Percentiles rank a stretch among this genome's conserved stretches.
These are phyloP conservation scores for Triticum timopheevii DNA, from an alignment of 176 grass and related monocot species.

Conservation along the genomic window DNA sequence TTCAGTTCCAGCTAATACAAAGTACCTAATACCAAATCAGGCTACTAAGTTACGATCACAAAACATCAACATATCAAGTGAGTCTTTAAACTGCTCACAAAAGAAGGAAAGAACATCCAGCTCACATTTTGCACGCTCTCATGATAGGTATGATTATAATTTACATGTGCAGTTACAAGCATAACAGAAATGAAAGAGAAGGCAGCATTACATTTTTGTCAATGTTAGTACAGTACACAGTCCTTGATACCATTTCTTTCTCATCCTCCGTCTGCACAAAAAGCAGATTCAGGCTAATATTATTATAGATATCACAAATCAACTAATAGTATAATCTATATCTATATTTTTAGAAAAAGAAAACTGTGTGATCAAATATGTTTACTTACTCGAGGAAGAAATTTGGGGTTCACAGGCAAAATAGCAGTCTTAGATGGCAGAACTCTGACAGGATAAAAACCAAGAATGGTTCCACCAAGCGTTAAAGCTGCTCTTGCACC, in stretches of 20 bases:
- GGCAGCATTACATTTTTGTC: conserved; percentile 75
- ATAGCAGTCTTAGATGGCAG: conserved; percentile 95
- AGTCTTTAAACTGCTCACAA: not conserved
- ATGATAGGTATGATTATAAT: not conserved
- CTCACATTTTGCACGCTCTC: not conserved
- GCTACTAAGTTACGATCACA: not conserved
- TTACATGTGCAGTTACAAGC: not conserved
- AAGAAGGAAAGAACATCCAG: not conserved
- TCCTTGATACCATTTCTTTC: conserved; percentile 97
- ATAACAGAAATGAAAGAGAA: conserved; percentile 23
- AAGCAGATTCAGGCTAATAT: conserved; percentile 17
- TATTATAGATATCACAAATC: not conserved
- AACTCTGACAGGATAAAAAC: conserved; percentile 93
- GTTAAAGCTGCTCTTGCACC: conserved; percentile 81
- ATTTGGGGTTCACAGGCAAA: conserved; percentile 96
- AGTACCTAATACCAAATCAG: not conserved
- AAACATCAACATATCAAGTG: not conserved
- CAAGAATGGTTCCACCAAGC: conserved; percentile 82
- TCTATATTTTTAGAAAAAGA: not conserved
- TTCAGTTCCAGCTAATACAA: not conserved
- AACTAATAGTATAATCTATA: not conserved
- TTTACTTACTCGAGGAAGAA: conserved; percentile 77
- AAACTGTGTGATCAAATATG: not conserved
- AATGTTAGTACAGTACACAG: conserved; percentile 99
- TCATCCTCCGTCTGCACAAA: conserved; percentile 76